Conservation (phyloP, 768 basidiomycete species). For the Boletus sp. region DNA sequence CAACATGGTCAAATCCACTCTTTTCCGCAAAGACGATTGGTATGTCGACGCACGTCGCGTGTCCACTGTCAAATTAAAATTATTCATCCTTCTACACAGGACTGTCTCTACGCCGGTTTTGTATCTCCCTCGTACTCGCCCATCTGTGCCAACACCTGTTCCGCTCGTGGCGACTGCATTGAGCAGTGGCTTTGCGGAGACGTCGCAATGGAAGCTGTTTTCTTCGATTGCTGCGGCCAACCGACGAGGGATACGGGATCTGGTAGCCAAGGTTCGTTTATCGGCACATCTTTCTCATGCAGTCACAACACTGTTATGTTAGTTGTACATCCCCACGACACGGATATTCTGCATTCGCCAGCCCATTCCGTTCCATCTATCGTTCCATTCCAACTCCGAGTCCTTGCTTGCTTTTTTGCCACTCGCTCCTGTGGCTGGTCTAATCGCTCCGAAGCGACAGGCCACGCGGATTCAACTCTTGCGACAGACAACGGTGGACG, state of each 20-base stretch:
- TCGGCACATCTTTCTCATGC: background rate
- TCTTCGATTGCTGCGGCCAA: conserved; percentile 42
- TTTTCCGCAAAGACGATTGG: conserved; percentile 54
- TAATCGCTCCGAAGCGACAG: conserved; percentile 26
- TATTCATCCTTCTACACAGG: conserved; percentile 30
- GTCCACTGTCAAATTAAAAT: background rate
- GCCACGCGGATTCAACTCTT: conserved; percentile 57
- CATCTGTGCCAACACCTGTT: conserved; percentile 48
- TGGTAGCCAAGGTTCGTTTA: conserved; percentile 33
- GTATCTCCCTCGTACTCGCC: conserved; percentile 65
- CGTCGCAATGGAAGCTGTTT: conserved; percentile 49
- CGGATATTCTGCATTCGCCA: conserved; percentile 55
- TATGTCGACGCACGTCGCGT: conserved; percentile 31
- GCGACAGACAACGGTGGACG: conserved; percentile 67
- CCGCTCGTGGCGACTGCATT: conserved; percentile 34
- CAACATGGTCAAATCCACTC: conserved; percentile 48
- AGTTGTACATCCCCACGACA: conserved; percentile 56
- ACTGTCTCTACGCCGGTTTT: conserved; percentile 57
- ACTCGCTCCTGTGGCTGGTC: conserved; percentile 45
- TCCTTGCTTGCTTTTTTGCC: conserved; percentile 62
- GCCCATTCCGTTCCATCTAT: conserved; percentile 66
- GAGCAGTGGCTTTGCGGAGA: conserved; percentile 40
- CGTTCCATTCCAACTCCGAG: conserved; percentile 50
- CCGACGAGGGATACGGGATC: conserved; percentile 34
- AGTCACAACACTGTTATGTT: background rate